Base-by-base conservation (phyloP, 2,329 filamentous ascomycete species). In the Ascochyta fabae region DNA sequence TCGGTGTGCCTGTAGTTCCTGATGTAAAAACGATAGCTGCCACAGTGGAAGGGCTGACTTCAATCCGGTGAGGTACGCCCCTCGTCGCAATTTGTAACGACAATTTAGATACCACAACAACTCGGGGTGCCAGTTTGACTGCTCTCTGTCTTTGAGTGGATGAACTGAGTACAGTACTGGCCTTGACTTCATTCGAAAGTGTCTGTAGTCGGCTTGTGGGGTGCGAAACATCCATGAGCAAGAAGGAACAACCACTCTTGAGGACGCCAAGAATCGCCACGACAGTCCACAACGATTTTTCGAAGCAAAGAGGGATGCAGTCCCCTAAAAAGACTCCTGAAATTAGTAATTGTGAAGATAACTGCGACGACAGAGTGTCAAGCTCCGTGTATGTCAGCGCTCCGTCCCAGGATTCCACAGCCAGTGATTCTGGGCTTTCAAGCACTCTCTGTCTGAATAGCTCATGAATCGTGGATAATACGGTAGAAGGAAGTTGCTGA, bases 1-100 rank as follows among this genome's bases (percentile, higher is more conserved):
- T 94, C 0, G 90, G 91, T 0, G 78, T 78, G 0, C 90, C 91
- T 0, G 90, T 94, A 26, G 87, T 92, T 2, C 91, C 91, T n/a
- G 89, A 91, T 0, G 90, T 94, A 71, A 89, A 94, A 3, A 94
- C 86, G 13, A 89, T 83, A 40, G 15, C 33, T 16, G 34, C 33
- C 9, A 38, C 7, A 29, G 22, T 16, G 23, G 44, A 46, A 10
- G 43, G 29, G 15, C 15, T 33, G n/a, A 33, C 31, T 27, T 22
- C 19, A 16, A 26, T 31, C 45, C n/a, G 10, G 15, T 41, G 38
- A 23, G 19, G 38, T 26, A 12, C 38, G 23, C 10, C 23, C 15
- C 23, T 41, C 23, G 38, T 26, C 19, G 38, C 8, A 9, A 9
- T 26, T 23, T 23, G 23, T 26, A 41, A 41, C 19, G 19, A 23